Percentiles rank a stretch among this genome's conserved stretches.
Conservation (phyloP, 2,329 filamentous ascomycete species). For the Scedosporium apiospermum region DNA sequence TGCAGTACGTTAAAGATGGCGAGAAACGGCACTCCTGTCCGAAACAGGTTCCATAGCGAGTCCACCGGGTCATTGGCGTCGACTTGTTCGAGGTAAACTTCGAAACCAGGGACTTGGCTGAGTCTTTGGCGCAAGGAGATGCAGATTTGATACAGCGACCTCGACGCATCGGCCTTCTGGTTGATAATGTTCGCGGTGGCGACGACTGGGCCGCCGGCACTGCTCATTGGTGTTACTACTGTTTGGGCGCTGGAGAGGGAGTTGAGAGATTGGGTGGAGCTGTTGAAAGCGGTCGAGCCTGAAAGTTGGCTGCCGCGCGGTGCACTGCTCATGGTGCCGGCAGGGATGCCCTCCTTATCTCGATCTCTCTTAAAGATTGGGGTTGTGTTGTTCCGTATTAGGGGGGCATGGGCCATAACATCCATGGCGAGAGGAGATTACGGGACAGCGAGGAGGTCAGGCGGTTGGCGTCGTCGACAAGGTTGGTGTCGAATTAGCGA, state of each 20-base stretch:
- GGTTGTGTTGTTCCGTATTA: conserved; percentile 49
- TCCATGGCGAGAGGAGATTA: conserved; percentile 9
- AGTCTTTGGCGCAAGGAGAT: conserved; percentile 74
- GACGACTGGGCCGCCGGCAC: conserved; percentile 51
- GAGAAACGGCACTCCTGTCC: conserved; percentile 74
- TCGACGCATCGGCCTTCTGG: conserved; percentile 82
- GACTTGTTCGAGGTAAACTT: conserved; percentile 62
- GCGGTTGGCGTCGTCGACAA: not conserved
- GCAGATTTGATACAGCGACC: conserved; percentile 93
- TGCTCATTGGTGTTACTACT: conserved; percentile 25
- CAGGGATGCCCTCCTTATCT: conserved; percentile 34
- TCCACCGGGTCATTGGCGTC: conserved; percentile 71
- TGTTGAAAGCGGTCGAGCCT: conserved; percentile 46
- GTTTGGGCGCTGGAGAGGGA: conserved; percentile 37
- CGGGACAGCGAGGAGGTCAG: conserved; percentile 7
- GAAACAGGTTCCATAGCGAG: conserved; percentile 79
- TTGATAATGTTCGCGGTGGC: conserved; percentile 95
- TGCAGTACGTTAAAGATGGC: conserved; percentile 80
- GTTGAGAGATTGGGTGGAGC: conserved; percentile 41
- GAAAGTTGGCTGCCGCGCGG: conserved; percentile 53
- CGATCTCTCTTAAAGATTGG: conserved; percentile 41
- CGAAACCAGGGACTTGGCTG: conserved; percentile 74
- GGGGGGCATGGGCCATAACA: conserved; percentile 48
- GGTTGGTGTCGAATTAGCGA: too few relatives aligned
- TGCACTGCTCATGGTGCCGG: conserved; percentile 38